phyloP scores from a whole-genome alignment of 352 stramenopile genomes.

The Pythium guiyangense region DNA sequence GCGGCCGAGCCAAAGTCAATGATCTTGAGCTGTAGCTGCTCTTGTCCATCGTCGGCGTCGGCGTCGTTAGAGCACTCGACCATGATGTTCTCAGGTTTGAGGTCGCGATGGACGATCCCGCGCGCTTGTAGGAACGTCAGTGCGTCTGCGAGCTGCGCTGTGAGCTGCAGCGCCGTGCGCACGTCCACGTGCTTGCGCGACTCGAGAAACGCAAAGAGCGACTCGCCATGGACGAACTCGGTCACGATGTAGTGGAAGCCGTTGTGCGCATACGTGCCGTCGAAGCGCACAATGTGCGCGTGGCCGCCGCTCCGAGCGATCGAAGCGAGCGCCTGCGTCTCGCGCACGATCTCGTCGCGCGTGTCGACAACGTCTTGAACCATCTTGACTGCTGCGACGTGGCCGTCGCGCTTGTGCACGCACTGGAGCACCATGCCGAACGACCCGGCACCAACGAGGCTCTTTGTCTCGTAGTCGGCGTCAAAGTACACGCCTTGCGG shows the following conservation, averaged over 20 bases:
- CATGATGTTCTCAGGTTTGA: slow-evolving; percentile 91
- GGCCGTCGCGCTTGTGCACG: slow-evolving; percentile 54
- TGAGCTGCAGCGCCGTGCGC: slow-evolving; percentile 40
- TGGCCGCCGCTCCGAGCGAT: slow-evolving; percentile 62
- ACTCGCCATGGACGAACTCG: slow-evolving; percentile 66
- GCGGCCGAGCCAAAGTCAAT: slow-evolving; percentile 88
- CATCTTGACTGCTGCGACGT: slow-evolving; percentile 74
- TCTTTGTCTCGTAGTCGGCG: slow-evolving; percentile 56
- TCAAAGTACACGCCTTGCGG: slow-evolving; percentile 40
- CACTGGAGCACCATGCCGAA: slow-evolving; percentile 87
- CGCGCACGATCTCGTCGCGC: slow-evolving; percentile 48
- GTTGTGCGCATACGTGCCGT: slow-evolving; percentile 64
- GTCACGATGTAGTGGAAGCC: slow-evolving; percentile 83
- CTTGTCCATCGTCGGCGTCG: slow-evolving; percentile 10
- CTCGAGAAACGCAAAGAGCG: slow-evolving; percentile 65
- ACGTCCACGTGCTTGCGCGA: slow-evolving; percentile 41
- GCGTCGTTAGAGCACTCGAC: slow-evolving; percentile 18
- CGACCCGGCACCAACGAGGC: slow-evolving; percentile 57
- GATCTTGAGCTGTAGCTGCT: slow-evolving; percentile 66
- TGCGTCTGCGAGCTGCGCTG: slow-evolving; percentile 60
- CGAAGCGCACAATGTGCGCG: slow-evolving; percentile 51
- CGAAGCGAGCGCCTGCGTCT: slow-evolving; percentile 45
- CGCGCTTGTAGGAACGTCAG: slow-evolving; percentile 62
- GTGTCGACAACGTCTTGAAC: slow-evolving; percentile 56
- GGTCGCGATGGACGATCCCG: slow-evolving; percentile 77